Conservation (phyloP, 2,329 filamentous ascomycete genomes). For the Trichoderma sp. region DNA sequence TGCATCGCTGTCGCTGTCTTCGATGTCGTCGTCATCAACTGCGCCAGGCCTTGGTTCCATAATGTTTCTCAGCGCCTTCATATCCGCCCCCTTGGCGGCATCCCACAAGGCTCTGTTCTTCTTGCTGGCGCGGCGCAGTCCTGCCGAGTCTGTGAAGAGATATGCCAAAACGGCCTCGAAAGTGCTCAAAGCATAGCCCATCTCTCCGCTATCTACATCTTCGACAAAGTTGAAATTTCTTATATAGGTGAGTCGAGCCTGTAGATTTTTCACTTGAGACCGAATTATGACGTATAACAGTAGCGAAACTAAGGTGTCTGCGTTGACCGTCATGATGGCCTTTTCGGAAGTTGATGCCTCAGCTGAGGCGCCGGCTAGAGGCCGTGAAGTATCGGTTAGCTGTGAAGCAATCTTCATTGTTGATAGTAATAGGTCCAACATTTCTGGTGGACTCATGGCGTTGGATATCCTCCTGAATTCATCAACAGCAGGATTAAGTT, state of each 20-base stretch:
- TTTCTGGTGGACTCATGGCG: conserved; percentile 81
- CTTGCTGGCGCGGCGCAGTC: conserved; percentile 79
- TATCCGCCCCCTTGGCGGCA: conserved; percentile 74
- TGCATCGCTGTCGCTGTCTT: conserved; percentile 51
- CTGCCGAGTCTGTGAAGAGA: conserved; percentile 77
- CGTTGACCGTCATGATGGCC: conserved; percentile 66
- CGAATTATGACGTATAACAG: conserved; percentile 90
- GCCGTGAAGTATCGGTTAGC: conserved; percentile 55
- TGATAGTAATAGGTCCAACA: conserved; percentile 77
- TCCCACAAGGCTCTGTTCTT: conserved; percentile 88
- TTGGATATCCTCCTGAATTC: conserved; percentile 84
- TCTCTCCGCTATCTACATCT: conserved; percentile 93
- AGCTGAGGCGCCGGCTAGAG: conserved; percentile 39
- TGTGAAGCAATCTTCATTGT: conserved; percentile 84
- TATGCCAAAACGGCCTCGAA: conserved; percentile 94
- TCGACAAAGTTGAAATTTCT: conserved; percentile 97
- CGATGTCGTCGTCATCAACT: conserved; percentile 50
- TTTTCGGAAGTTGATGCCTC: conserved; percentile 48
- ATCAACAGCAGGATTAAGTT: conserved; percentile 77
- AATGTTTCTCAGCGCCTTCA: conserved; percentile 73
- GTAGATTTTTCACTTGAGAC: conserved; percentile 81
- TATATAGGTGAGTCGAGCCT: conserved; percentile 90
- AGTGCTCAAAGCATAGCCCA: conserved; percentile 93
- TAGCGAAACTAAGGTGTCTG: conserved; percentile 89
- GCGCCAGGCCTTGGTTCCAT: conserved; percentile 69